Percentiles rank a stretch among this genome's conserved stretches.
Conservation (phyloP, 352 stramenopile species). For the Pythium phragmiticola region DNA sequence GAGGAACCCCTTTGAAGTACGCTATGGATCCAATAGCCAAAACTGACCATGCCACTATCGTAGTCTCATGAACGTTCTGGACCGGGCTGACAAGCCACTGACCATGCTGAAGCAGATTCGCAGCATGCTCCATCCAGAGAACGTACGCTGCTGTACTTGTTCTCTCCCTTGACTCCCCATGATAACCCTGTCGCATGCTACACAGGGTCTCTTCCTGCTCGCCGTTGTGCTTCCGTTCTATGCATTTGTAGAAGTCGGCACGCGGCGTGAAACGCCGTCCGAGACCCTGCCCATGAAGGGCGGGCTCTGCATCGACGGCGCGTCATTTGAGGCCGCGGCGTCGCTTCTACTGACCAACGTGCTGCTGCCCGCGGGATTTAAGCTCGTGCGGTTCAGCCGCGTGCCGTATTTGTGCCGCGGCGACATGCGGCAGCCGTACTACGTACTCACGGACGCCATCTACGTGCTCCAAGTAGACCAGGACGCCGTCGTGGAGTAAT, state of each 20-base stretch:
- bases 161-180: too few relatives aligned
- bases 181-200: too few relatives aligned
- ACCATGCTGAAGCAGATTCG: constrained; percentile 80
- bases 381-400: constrained; percentile 75
- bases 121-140: constrained; percentile 66
- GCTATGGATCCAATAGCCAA: background rate
- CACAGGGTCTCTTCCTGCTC: constrained; percentile 65
- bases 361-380: constrained; percentile 66
- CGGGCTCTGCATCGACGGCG: constrained; percentile 54
- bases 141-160: constrained; percentile 28
- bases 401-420: constrained; percentile 83
- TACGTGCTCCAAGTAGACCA: constrained; percentile 71
- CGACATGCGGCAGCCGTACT: constrained; percentile 78
- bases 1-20: background rate
- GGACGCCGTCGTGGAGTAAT: constrained; percentile 5
- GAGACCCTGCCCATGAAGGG: constrained; percentile 71
- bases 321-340: constrained; percentile 66
- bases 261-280: constrained; percentile 49
- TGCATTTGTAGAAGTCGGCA: constrained; percentile 81
- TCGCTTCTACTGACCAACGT: constrained; percentile 66
- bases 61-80: constrained; percentile 82
- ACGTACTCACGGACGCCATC: constrained; percentile 83
- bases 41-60: background rate
- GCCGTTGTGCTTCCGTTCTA: constrained; percentile 81
- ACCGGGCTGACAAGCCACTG: constrained; percentile 74